Conservation (phyloP, 345 rosid species). For the Salix arbutifolia region DNA sequence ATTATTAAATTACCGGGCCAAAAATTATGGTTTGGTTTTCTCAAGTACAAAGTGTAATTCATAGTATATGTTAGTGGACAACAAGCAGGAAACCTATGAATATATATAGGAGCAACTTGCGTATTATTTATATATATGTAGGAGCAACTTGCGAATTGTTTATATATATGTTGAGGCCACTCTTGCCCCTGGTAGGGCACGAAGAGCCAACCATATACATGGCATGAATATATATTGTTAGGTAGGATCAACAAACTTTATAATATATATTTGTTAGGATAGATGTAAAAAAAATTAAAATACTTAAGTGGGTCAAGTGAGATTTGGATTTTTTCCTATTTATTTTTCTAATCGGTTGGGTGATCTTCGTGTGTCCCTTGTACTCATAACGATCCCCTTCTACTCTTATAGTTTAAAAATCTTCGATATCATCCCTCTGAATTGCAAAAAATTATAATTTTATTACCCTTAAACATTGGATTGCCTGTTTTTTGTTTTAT, state of each 20-base stretch:
- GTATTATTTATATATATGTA: neutral
- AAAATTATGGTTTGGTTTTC: neutral
- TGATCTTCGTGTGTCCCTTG: neutral
- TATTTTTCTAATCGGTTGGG: neutral
- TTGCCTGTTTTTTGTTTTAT: neutral
- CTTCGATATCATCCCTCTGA: neutral
- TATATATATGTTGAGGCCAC: slow-evolving; percentile 6
- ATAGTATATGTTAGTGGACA: neutral
- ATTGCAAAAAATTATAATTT: neutral
- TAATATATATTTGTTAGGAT: neutral
- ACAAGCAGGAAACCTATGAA: neutral
- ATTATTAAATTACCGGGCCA: neutral
- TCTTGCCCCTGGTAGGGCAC: slow-evolving; percentile 15
- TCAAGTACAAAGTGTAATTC: neutral
- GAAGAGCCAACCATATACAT: slow-evolving; percentile 15
- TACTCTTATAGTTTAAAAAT: neutral
- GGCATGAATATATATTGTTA: neutral
- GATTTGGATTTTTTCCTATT: neutral
- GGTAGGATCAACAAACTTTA: slow-evolving; percentile 12
- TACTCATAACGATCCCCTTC: neutral
- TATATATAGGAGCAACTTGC: too few species aligned
- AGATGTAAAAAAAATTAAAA: neutral
- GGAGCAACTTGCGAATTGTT: too few species aligned
- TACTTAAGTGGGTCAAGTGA: neutral
- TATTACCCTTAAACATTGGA: neutral